Percentiles rank a stretch among this genome's conserved stretches.
These are phyloP conservation scores for Penicillium egyptiacum DNA, from an alignment of 495 filamentous ascomycete genomes.

Conservation along the genomic window DNA sequence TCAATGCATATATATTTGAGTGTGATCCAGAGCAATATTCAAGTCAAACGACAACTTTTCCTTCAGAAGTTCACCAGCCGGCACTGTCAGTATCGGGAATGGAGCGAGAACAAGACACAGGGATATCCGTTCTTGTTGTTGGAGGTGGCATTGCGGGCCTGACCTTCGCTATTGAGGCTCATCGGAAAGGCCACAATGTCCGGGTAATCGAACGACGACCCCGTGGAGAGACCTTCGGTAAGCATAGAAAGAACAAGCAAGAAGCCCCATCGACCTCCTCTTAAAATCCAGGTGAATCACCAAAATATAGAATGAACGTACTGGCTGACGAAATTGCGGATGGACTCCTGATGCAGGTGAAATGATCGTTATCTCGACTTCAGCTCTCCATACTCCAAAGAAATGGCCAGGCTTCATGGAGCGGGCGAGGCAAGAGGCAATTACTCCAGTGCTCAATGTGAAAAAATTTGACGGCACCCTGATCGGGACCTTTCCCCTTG, in stretches of 20 bases:
- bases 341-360: neutral
- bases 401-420: neutral
- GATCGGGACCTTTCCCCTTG: neutral
- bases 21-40: neutral
- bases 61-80: neutral
- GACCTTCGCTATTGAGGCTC: conserved; percentile 6
- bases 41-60: neutral
- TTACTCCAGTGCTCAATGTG: neutral
- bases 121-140: conserved; percentile 10
- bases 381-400: neutral
- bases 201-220: conserved; percentile 11
- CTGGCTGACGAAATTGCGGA: neutral
- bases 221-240: neutral
- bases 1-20: neutral
- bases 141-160: conserved; percentile 15
- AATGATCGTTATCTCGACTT: neutral
- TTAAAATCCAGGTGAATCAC: neutral
- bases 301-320: neutral
- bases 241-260: neutral
- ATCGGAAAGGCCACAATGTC: conserved; percentile 11
- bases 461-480: neutral
- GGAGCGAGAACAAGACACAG: neutral
- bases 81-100: neutral
- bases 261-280: neutral
- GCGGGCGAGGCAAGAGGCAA: neutral